Base-by-base conservation (phyloP, 2,329 filamentous ascomycete species). In the Aspergillus bombycis region DNA sequence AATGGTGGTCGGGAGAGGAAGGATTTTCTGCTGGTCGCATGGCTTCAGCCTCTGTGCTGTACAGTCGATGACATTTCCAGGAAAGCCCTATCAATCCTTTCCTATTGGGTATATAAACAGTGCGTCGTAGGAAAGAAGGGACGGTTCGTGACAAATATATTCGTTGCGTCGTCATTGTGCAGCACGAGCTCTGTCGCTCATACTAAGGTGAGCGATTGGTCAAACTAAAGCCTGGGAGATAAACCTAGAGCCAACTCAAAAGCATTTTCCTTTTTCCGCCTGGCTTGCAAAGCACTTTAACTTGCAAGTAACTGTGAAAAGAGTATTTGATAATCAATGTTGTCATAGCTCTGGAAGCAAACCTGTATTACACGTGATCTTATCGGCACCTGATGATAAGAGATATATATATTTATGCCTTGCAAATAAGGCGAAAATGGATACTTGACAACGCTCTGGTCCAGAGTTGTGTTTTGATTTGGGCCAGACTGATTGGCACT, bases 101-200 rank as follows among this genome's bases (percentile, higher is more conserved):
- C 21, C 65, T 45, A n/a, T 64, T 60, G 11, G 58, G 65, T 34
- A 67, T 46, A 55, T 61, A 65, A 50, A 64, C 59, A 28, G 64
- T 58, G 61, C 59, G 72, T 62, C 65, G 64, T 26, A 73, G 62
- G 32, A 68, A 36, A 36, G 67, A 57, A 21, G 67, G 62, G 30
- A 65, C 55, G 41, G 68, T 65, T 45, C 59, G 66, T 54, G 60
- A 58, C 58, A 65, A 62, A 64, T 46, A 34, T 63, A 65, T 71
- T 70, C 62, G 66, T 68, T 55, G 63, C 36, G 64, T 68, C 62
- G 66, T 59, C 68, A 70, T 70, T 65, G 36, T 68, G 65, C 48
- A 63, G 21, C 43, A 62, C 46, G 28, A 59, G 32, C 52, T 68
- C 53, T 57, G 55, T 68, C 36, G 60, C 60, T 67, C 68, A 68